phyloP scores from a whole-genome alignment of 2,329 filamentous ascomycete genomes.

The Alternaria ventricosa region DNA sequence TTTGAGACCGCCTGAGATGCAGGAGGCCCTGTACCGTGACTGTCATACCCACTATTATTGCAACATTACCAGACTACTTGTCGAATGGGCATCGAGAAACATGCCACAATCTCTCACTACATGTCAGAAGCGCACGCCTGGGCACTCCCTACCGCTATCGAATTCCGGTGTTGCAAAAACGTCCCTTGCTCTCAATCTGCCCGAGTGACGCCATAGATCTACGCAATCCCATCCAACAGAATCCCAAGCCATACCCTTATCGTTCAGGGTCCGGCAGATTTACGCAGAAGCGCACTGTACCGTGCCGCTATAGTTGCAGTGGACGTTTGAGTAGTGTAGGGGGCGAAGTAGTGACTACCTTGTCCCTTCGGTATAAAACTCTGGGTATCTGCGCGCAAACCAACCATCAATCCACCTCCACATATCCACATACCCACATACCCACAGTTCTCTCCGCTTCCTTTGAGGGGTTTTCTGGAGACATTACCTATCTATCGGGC shows the following conservation, averaged over 20 bases:
- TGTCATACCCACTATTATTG: constrained; percentile 31
- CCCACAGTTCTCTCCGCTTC: constrained; percentile 37
- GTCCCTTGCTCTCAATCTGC: constrained; percentile 12
- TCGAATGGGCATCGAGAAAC: constrained; percentile 32
- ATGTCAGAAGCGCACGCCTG: constrained; percentile 14
- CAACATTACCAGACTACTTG: constrained; percentile 18
- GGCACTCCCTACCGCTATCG: constrained; percentile 12
- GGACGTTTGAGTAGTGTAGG: constrained; percentile 16
- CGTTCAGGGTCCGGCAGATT: constrained; percentile 20
- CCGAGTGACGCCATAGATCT: constrained; percentile 29
- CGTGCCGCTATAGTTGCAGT: constrained; percentile 17
- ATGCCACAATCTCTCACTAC: constrained; percentile 26
- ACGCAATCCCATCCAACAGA: constrained; percentile 18
- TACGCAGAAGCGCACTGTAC: constrained; percentile 18
- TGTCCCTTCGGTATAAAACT: constrained; percentile 28
- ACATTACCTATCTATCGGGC: constrained; percentile 10
- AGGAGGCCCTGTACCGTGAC: constrained; percentile 13
- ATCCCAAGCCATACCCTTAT: constrained; percentile 23
- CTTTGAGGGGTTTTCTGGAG: constrained; percentile 23
- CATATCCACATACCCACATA: constrained; percentile 19
- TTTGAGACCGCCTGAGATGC: constrained; percentile 17
- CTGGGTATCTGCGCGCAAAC: constrained; percentile 17
- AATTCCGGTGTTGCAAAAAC: neutral
- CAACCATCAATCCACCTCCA: constrained; percentile 35
- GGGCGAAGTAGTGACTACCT: constrained; percentile 4